Evolutionary conservation across 441 rosid genomes (phyloP), one percentile per base, ranked within the genome.

Genomic region (Flueggea neowawraea): DNA sequence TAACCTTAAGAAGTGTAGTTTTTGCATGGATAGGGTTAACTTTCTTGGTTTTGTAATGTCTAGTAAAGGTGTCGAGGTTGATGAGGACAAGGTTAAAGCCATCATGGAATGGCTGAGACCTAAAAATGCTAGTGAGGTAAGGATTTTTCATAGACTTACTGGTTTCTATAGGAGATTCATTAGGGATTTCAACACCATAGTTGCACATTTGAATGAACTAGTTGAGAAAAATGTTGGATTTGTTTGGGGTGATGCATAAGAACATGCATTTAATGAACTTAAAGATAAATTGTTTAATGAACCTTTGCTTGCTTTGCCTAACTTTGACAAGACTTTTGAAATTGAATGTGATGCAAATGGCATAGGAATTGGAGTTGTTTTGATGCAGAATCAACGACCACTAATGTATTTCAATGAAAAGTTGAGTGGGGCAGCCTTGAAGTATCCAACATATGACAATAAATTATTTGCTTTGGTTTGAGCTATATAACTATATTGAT

Each of bases 331-430:
- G 16, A 17, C 48, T 14, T 57, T 57, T 41, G 61, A 57, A 11
- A 16, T 43, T 41, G 61, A 41, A 14, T 57, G 6, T 57, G 61
- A 57, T 57, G 61, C 39, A 16, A 28, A 4, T 28, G 58, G 58
- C 14, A 33, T 55, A 10, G 14, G 58, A 13, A 55, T n/a, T 6
- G 22, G 58, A 3, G 66, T 17, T 13, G 17, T 55, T 31, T 49
- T 55, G 16, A 48, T 64, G 48, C 13, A 66, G 31, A 16, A 52
- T 11, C 13, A 43, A 17, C n/a, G 5, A 41, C 58, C 10, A 28
- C 28, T 49, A 4, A 32, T 55, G 0, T 65, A 57, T 13, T 65
- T 65, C 6, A 65, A 43, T n/a, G 22, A 57, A 10, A 57, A 65
- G 4, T 13, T 57, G 6, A 48, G 43, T 55, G 51, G 41, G 10